Conservation (phyloP, 768 basidiomycete species). For the Lentinula aciculospora region DNA sequence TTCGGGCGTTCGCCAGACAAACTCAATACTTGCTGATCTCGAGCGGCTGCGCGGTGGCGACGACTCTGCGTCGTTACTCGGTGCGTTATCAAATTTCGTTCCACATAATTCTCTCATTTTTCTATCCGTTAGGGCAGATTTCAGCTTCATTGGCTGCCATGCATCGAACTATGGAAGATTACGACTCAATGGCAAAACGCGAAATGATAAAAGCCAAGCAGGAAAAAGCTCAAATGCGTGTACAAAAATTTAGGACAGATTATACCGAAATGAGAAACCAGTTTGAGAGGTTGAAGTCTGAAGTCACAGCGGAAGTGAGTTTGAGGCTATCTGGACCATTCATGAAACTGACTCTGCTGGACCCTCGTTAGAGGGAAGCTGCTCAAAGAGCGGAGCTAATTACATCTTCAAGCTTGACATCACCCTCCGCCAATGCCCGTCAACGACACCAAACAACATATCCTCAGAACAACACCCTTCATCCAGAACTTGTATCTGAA, state of each 20-base stretch:
- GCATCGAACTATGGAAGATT: conserved; percentile 93
- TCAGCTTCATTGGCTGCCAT: conserved; percentile 95
- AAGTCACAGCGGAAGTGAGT: conserved; percentile 43
- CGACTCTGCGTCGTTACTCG: conserved; percentile 73
- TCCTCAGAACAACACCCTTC: conserved; percentile 43
- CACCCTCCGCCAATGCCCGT: conserved; percentile 51
- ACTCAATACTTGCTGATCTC: conserved; percentile 82
- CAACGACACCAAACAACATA: conserved; percentile 54
- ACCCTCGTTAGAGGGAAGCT: conserved; percentile 44
- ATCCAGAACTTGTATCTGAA: conserved; percentile 59
- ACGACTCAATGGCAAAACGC: conserved; percentile 92
- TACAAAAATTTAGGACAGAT: conserved; percentile 87
- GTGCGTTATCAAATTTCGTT: conserved; percentile 40
- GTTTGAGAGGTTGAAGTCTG: conserved; percentile 73
- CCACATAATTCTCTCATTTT: conserved; percentile 9
- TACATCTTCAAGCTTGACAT: conserved; percentile 35
- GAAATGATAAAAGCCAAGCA: conserved; percentile 96
- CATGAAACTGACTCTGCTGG: neutral
- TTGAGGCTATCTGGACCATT: conserved; percentile 12
- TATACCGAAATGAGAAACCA: conserved; percentile 77
- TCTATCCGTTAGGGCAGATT: conserved; percentile 76
- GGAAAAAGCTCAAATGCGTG: conserved; percentile 94
- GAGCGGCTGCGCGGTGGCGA: conserved; percentile 80
- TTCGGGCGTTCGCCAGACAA: conserved; percentile 87
- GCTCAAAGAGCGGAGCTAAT: conserved; percentile 64